Evolutionary conservation across 306 rosid species (phyloP).

Genomic region (Glycyrrhiza uralensis): DNA sequence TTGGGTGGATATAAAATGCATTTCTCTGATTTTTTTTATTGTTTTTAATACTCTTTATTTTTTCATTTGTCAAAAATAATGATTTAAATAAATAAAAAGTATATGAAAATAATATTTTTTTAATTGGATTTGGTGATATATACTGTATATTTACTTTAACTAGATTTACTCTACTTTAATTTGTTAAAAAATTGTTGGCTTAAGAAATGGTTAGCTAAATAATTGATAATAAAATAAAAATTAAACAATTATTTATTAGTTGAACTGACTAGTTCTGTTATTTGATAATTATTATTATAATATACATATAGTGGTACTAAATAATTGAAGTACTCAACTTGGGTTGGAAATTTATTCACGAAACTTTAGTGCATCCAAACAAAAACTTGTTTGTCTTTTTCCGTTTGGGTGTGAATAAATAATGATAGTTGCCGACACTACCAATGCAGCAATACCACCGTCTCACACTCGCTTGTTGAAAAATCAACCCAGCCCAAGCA

Average conservation of each 20-base stretch:
- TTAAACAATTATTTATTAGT: too few species aligned
- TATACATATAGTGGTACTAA: too few species aligned
- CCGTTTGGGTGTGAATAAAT: not conserved
- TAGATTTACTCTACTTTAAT: not conserved
- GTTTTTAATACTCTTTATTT: not conserved
- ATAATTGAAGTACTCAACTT: too few species aligned
- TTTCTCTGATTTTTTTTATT: not conserved
- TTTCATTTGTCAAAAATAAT: not conserved
- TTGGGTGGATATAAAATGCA: not conserved
- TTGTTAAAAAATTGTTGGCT: not conserved
- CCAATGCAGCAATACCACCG: not conserved
- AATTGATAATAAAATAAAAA: not conserved
- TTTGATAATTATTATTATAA: too few species aligned
- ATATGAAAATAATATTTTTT: not conserved
- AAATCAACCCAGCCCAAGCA: not conserved
- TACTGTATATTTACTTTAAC: not conserved
- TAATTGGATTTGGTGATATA: not conserved
- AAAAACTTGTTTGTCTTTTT: not conserved
- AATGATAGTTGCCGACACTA: not conserved
- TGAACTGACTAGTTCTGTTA: too few species aligned
- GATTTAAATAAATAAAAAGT: not conserved
- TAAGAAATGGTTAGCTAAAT: not conserved
- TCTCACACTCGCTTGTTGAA: not conserved
- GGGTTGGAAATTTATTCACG: not conserved
- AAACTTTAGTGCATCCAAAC: not conserved